phyloP scores from a whole-genome alignment of 2,329 filamentous ascomycete genomes.

The Scortechinia acanthostroma region DNA sequence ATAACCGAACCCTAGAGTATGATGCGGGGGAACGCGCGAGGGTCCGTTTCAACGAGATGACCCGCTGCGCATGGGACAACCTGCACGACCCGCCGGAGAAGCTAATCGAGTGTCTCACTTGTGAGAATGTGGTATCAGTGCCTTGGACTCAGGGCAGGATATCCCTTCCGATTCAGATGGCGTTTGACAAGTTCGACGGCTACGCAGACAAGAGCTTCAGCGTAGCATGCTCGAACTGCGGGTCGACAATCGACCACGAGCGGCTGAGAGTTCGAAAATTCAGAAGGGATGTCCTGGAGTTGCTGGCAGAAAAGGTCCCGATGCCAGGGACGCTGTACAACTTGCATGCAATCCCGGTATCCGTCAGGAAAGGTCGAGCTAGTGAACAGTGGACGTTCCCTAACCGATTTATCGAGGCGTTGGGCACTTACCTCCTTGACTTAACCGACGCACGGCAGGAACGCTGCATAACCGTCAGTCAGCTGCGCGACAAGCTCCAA shows the following conservation, averaged over 20 bases:
- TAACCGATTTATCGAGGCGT: constrained; percentile 1
- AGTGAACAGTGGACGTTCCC: not conserved
- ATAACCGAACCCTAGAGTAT: constrained; percentile 49
- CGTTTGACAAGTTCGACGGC: constrained; percentile 18
- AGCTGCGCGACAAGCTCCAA: constrained; percentile 13
- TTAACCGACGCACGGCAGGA: constrained; percentile 3
- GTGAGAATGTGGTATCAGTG: constrained; percentile 28
- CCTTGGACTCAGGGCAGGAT: constrained; percentile 52
- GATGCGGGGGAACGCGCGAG: constrained; percentile 31
- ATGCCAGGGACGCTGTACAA: not conserved
- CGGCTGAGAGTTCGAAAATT: not conserved
- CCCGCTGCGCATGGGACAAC: constrained; percentile 51
- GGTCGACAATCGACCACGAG: not conserved
- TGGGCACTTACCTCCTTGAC: constrained; percentile 10
- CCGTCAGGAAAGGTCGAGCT: not conserved
- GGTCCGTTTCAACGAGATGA: constrained; percentile 34
- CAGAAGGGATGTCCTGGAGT: not conserved
- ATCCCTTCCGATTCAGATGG: not conserved
- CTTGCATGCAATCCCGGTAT: not conserved
- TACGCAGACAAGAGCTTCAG: constrained; percentile 18
- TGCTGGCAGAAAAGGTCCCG: not conserved
- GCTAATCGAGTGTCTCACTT: constrained; percentile 45
- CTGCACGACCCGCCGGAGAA: constrained; percentile 38
- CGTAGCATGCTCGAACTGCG: not conserved
- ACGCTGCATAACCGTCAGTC: constrained; percentile 7